phyloP scores from a whole-genome alignment of 306 rosid genomes.

The Cucurbita ficifolia region DNA sequence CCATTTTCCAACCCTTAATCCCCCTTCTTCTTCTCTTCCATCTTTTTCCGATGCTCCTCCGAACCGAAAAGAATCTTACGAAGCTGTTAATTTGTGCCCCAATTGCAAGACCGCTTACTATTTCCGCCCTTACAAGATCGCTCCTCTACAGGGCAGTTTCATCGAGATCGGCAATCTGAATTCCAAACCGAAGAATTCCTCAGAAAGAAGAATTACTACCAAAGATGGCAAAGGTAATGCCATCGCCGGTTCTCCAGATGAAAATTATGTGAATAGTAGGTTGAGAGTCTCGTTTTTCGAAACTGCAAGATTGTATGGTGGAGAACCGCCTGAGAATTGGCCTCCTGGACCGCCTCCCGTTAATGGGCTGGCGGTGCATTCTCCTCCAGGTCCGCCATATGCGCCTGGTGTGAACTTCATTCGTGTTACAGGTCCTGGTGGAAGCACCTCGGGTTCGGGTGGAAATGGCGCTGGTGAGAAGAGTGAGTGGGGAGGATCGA shows the following conservation, averaged over 20 bases:
- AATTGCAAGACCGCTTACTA: slow-evolving; percentile 74
- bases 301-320: slow-evolving; percentile 36
- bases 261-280: slow-evolving; percentile 21
- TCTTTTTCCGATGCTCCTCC: neutral
- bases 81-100: slow-evolving; percentile 76
- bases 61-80: slow-evolving; percentile 15
- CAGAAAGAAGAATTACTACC: slow-evolving; percentile 18
- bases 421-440: slow-evolving; percentile 44
- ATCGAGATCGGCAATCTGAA: slow-evolving; percentile 64
- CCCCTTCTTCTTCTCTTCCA: slow-evolving; percentile 7
- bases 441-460: slow-evolving; percentile 12
- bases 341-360: slow-evolving; percentile 31
- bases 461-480: slow-evolving; percentile 31
- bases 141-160: slow-evolving; percentile 77
- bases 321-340: slow-evolving; percentile 68
- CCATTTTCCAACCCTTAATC: slow-evolving; percentile 29
- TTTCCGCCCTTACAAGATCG: slow-evolving; percentile 47
- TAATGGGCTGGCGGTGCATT: slow-evolving; percentile 76
- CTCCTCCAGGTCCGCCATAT: slow-evolving; percentile 88
- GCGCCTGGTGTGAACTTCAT: slow-evolving; percentile 57
- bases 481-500: slow-evolving; percentile 80
- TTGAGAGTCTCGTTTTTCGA: slow-evolving; percentile 46
- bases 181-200: slow-evolving; percentile 15
- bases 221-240: slow-evolving; percentile 16
- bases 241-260: slow-evolving; percentile 12